Percentiles rank a stretch among this genome's conserved stretches.
Evolutionary conservation across 495 filamentous ascomycete genomes (phyloP).

Genomic region (Chaetomium fimeti): DNA sequence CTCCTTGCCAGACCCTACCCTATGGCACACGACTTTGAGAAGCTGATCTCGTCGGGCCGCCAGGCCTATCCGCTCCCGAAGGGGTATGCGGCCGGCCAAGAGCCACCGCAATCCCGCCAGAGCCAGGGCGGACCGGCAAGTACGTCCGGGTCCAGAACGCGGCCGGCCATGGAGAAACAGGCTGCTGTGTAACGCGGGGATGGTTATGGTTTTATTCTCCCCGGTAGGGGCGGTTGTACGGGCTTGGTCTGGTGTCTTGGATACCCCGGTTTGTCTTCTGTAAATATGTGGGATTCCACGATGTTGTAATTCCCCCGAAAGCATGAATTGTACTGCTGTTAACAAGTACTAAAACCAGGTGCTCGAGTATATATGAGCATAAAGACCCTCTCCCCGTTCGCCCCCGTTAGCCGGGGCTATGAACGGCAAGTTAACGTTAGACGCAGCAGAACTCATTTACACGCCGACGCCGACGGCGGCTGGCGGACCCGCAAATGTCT

Average conservation of each 20-base stretch:
- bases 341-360: too few relatives aligned
- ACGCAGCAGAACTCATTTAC: too few relatives aligned
- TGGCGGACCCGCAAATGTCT: not conserved
- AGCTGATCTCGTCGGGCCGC: constrained; percentile 28
- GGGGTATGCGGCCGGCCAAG: constrained; percentile 33
- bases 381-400: too few relatives aligned
- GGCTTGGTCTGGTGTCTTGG: not conserved
- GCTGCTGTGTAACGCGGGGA: constrained; percentile 13
- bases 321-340: too few relatives aligned
- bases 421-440: too few relatives aligned
- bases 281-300: not conserved
- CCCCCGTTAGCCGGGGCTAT: too few relatives aligned
- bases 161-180: constrained; percentile 18
- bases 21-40: constrained; percentile 37
- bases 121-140: not conserved
- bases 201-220: not conserved
- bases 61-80: constrained; percentile 20
- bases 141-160: not conserved
- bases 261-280: not conserved
- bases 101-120: constrained; percentile 29
- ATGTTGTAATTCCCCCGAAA: not conserved
- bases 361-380: too few relatives aligned
- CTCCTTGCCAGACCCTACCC: constrained; percentile 39
- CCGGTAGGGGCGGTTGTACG: not conserved
- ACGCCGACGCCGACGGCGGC: not conserved